Base-by-base conservation (phyloP, 1,284 basidiomycete species). In the Cryptococcus floricola region DNA sequence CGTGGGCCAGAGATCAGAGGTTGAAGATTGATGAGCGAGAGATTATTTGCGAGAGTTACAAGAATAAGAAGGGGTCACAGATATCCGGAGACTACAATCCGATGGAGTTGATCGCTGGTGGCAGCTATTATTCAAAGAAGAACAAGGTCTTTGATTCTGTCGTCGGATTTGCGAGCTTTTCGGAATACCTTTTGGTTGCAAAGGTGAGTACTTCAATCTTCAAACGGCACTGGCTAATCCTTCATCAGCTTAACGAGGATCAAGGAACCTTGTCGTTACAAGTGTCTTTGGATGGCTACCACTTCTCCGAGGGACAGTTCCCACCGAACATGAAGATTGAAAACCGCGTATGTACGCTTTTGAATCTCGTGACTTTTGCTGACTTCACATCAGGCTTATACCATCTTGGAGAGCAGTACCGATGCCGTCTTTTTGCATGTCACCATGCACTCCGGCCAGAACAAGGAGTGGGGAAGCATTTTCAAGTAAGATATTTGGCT, bases 131-230 rank as follows among this genome's bases (percentile, higher is more conserved):
- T 75, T 67, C 66, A 46, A 83, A 82, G 61, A 88, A 85, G 79
- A 84, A 80, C 60, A 87, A 83, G 67, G 74, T 98, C 28, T 98
- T 98, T 69, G 84, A 90, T 49, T 81, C 86, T 43, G 85, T 98
- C 53, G 89, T 94, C 61, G 95, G 95, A 3, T 97, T 94, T 78
- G 88, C 96, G 0, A 95, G 93, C 71, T 98, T 98, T 77, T 91
- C 91, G 4, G 90, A 98, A 79, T 98, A 88, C 73, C 81, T 98
- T 68, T 85, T 98, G 42, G 93, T 97, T 23, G 95, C 95, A 14
- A 86, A 95, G 82, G 89, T 96, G 43, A 41, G 63, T 61, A 44
- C 3, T 16, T 8, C 34, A 5, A 13, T 51, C 16, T 37, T 47
- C 48, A 52, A 9, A 16, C 50, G 59, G 39, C 31, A n/a, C n/a